Evolutionary conservation across 257 asterid species (phyloP), one percentile per base, ranked within the genome.

Genomic region (Petrea volubilis): DNA sequence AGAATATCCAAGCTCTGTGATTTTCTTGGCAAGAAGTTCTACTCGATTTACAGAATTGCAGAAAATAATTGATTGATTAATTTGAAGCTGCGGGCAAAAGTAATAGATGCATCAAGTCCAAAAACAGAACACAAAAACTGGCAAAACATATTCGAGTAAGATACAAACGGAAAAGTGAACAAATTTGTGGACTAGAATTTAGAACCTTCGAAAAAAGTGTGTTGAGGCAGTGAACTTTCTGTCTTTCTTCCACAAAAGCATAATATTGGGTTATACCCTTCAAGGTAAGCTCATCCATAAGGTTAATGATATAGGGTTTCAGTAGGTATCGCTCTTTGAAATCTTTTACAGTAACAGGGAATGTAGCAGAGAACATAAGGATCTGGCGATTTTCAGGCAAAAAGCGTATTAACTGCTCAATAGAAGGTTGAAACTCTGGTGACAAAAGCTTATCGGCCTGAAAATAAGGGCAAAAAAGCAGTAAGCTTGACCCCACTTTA

Each of bases 241-340:
- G 96, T 63, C 96, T 83, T 80, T 89, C 96, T 83, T 89, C 93
- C 58, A 89, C 96, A 70, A 89, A 89, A 70, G 96, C 96, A 80
- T 84, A 89, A 85, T 46, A 89, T 61, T 86, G 91, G 50, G 91
- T 89, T 65, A 89, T 84, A 79, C 96, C 96, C 89, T 89, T 89
- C 46, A 89, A 86, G 60, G 93, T 86, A 60, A 86, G 93, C 79
- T 89, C 93, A 55, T 89, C 96, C 96, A 89, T 86, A 64, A 89
- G 93, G 73, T 89, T 89, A 80, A 89, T 86, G 44, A 86, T 53
- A 56, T 86, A 86, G 46, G 96, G 96, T 74, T 78, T 86, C 38
- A 79, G 75, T 46, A 89, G 82, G 74, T 82, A 86, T 62, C 88
- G 82, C 15, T 86, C 96, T 76, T 86, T 86, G 74, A 88, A 88